Evolutionary conservation across 768 basidiomycete species (phyloP), one percentile per base, ranked within the genome.

Genomic region (Clathrus columnatus): DNA sequence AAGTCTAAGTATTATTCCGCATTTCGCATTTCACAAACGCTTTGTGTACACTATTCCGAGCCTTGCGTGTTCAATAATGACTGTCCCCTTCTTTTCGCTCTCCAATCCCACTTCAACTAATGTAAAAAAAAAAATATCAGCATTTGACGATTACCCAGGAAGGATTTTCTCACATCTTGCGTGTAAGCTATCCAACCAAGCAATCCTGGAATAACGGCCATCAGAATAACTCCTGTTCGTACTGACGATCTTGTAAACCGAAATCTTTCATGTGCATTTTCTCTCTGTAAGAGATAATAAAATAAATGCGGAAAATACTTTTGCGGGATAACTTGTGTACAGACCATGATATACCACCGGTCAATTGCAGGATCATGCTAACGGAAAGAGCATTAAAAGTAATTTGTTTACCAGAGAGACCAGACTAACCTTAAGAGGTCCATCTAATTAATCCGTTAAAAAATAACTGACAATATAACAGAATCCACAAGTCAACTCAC

Each of bases 251-350:
- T 79, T 30, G 88, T 94, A 75, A 89, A 91, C 36, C 79, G 80
- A 69, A 93, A 95, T 64, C 82, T 76, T 65, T 85, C 74, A 69
- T 91, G 90, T n/a, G 82, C 87, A 59, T 83, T 77, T 67, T 93
- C 91, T 42, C 91, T 84, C 91, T 93, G 57, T 47, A 55, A 56
- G 26, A 47, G 45, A 7, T 32, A 18, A 7, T 24, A 30, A 6
- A 44, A 24, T 23, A 41, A 23, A 21, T 49, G 17, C 18, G 24
- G 50, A 26, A 16, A 23, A 36, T 10, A 29, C 26, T 45, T 43
- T 20, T 5, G 47, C 29, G n/a, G 56, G 36, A 18, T 16, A 51
- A 18, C 49, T 29, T 42, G 41, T 5, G 53, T 51, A 58, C 65
- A n/a, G 51, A 82, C 82, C 82, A 84, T 83, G 24, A 64, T 63